Evolutionary conservation across 306 rosid genomes (phyloP).

Genomic region (Quercus engelmannii): DNA sequence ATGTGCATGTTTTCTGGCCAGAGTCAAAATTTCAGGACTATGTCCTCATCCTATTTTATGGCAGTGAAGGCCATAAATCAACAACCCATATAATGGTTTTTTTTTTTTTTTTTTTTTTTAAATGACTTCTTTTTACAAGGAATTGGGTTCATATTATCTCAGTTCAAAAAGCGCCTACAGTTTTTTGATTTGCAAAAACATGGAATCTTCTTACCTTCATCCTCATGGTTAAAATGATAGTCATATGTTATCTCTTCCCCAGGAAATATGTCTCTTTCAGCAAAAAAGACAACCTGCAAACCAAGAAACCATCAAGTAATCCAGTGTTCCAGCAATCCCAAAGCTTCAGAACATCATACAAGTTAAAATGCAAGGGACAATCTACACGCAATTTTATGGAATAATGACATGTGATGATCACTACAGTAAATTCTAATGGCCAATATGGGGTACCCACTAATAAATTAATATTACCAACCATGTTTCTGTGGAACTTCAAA

Average conservation of each 20-base stretch:
- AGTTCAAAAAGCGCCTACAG: slow-evolving; percentile 70
- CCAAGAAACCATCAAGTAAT: neutral
- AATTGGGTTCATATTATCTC: neutral
- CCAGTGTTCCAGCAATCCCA: neutral
- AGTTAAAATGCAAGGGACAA: too few relatives aligned
- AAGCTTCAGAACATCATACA: neutral
- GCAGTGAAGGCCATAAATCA: neutral
- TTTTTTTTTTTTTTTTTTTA: too few relatives aligned
- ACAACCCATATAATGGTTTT: neutral
- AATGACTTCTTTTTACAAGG: slow-evolving; percentile 12
- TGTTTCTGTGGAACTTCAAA: neutral
- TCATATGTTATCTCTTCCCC: slow-evolving; percentile 79
- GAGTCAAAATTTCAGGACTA: neutral
- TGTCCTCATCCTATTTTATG: neutral
- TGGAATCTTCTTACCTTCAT: slow-evolving; percentile 73
- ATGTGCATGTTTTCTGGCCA: neutral
- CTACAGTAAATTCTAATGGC: neutral
- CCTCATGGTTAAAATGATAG: slow-evolving; percentile 68
- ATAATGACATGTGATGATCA: neutral
- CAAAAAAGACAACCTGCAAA: slow-evolving; percentile 67
- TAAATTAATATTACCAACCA: too few relatives aligned
- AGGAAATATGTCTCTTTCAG: slow-evolving; percentile 61
- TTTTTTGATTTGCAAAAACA: slow-evolving; percentile 63
- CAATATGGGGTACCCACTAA: too few relatives aligned
- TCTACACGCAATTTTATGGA: neutral